Conservation (phyloP, 2,329 filamentous ascomycete species). For the Beauveria sp. region DNA sequence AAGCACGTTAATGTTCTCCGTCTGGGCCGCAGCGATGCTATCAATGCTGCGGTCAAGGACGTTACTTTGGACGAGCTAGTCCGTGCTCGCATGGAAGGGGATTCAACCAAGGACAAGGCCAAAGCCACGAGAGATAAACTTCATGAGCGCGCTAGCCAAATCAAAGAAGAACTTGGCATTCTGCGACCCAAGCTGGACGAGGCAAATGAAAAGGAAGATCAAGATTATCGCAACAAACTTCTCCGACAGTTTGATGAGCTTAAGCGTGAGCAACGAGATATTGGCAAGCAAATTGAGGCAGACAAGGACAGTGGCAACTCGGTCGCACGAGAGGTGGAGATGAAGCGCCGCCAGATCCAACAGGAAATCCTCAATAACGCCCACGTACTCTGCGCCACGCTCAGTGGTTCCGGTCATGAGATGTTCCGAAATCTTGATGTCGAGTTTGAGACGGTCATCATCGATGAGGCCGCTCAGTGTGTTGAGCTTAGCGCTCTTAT, state of each 20-base stretch:
- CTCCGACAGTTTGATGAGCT: conserved; percentile 71
- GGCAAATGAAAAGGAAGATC: conserved; percentile 48
- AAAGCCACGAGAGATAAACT: conserved; percentile 50
- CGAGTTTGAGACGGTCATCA: conserved; percentile 97
- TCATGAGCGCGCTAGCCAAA: conserved; percentile 56
- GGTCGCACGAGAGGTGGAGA: conserved; percentile 73
- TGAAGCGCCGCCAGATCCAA: conserved; percentile 75
- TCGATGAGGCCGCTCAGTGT: conserved; percentile 96
- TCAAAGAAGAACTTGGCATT: conserved; percentile 68
- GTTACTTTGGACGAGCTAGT: conserved; percentile 93
- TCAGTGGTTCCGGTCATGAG: conserved; percentile 93
- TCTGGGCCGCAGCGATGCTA: conserved; percentile 82
- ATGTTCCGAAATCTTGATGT: conserved; percentile 93
- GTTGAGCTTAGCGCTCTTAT: conserved; percentile 96
- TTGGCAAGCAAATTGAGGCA: conserved; percentile 79
- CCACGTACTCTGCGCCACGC: conserved; percentile 88
- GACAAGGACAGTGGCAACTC: conserved; percentile 81
- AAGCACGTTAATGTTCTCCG: conserved; percentile 82
- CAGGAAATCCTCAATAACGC: conserved; percentile 86
- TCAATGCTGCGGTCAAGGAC: conserved; percentile 81
- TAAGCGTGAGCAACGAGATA: conserved; percentile 62
- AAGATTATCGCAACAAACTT: conserved; percentile 43
- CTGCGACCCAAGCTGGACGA: conserved; percentile 66
- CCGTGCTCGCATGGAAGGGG: conserved; percentile 58
- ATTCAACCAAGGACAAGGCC: conserved; percentile 50